Evolutionary conservation across 805 yeast genomes (phyloP).

Genomic region (Saccharomycopsis fodiens): DNA sequence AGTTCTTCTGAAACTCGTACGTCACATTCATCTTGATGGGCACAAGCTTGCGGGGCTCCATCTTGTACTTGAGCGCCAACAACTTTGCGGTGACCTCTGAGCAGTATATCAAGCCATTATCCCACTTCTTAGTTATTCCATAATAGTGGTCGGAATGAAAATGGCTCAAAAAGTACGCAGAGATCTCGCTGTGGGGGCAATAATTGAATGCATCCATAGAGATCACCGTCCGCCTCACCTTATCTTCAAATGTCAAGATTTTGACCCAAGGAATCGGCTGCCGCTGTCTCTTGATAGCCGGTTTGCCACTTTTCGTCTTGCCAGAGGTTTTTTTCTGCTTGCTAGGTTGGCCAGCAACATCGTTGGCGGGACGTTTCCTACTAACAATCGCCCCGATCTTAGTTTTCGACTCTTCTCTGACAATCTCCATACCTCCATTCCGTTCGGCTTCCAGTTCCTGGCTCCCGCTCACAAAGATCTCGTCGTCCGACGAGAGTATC

Average conservation of each 20-base stretch:
- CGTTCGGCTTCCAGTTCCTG: too few relatives aligned
- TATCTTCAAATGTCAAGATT: conserved; percentile 14
- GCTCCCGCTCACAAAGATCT: too few relatives aligned
- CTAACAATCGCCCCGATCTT: too few relatives aligned
- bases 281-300: conserved; percentile 8
- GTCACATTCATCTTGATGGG: conserved; percentile 36
- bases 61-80: conserved; percentile 44
- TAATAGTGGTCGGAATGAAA: conserved; percentile 94
- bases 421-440: too few relatives aligned
- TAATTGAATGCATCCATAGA: conserved; percentile 20
- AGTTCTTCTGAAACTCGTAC: conserved; percentile 30
- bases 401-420: too few relatives aligned
- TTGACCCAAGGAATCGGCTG: conserved; percentile 19
- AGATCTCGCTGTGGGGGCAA: conserved; percentile 27
- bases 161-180: conserved; percentile 62
- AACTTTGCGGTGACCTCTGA: conserved; percentile 62
- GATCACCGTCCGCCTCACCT: background rate
- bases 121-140: conserved; percentile 76
- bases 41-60: conserved; percentile 37
- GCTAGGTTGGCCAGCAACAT: too few relatives aligned
- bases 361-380: too few relatives aligned
- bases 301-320: background rate
- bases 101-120: conserved; percentile 62
- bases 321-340: too few relatives aligned
- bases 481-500: too few relatives aligned